phyloP scores from a whole-genome alignment of 2,329 filamentous ascomycete genomes.

The Stemphylium vesicarium region DNA sequence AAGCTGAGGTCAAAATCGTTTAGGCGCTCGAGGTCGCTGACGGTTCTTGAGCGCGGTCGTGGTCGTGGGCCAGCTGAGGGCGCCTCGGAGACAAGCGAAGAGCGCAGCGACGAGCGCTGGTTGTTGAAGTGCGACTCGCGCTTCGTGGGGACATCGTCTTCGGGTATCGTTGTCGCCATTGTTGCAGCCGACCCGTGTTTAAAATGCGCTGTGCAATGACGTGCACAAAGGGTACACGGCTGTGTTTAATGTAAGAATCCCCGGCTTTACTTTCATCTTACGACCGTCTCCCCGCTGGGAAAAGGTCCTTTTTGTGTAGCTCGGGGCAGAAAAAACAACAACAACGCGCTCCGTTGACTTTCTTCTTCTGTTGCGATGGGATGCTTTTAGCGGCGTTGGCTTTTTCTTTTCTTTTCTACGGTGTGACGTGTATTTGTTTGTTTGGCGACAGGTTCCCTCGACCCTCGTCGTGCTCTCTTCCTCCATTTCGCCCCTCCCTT shows the following conservation, averaged over 20 bases:
- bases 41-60: slow-evolving; percentile 16
- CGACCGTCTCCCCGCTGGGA: not conserved
- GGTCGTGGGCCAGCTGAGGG: slow-evolving; percentile 21
- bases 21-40: slow-evolving; percentile 15
- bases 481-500: not conserved
- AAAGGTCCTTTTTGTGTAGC: too few species aligned
- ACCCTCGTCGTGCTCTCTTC: not conserved
- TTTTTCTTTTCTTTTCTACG: too few species aligned
- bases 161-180: slow-evolving; percentile 21
- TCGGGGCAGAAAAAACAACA: too few species aligned
- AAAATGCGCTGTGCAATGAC: slow-evolving; percentile 18
- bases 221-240: not conserved
- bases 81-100: slow-evolving; percentile 16
- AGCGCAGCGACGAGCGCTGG: slow-evolving; percentile 43
- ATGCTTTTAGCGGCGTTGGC: too few species aligned
- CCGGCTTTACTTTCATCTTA: too few species aligned
- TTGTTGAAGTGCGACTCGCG: slow-evolving; percentile 44
- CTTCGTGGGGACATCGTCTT: slow-evolving; percentile 26
- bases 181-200: slow-evolving; percentile 18
- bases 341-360: too few species aligned
- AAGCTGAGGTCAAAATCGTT: slow-evolving; percentile 28
- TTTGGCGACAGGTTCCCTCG: not conserved
- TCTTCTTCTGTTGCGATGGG: too few species aligned
- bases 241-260: not conserved
- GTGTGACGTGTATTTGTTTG: not conserved